phyloP scores from a whole-genome alignment of 73 alveolate genomes.

The Stentor roeselii region DNA sequence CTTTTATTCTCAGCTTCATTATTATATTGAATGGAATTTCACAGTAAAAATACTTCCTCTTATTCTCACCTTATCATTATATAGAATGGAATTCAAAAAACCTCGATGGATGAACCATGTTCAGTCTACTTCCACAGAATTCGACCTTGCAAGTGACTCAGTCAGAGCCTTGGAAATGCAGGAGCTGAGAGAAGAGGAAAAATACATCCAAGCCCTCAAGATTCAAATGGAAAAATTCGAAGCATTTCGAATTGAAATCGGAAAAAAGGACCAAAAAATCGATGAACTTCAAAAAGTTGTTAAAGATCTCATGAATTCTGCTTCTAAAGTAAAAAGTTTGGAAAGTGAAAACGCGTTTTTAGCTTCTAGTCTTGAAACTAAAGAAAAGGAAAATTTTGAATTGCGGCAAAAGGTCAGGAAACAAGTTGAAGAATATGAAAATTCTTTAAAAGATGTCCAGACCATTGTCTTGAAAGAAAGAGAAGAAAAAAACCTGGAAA shows the following conservation, averaged over 20 bases:
- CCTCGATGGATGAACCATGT: too few species aligned
- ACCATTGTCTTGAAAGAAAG: neutral
- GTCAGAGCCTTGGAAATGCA: slow-evolving; percentile 12
- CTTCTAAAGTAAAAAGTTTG: neutral
- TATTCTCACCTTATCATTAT: too few species aligned
- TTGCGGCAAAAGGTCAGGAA: neutral
- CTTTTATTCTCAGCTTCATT: too few species aligned
- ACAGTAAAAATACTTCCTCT: too few species aligned
- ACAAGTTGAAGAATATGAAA: slow-evolving; percentile 19
- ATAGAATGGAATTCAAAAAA: too few species aligned
- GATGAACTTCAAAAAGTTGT: neutral
- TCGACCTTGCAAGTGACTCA: slow-evolving; percentile 12
- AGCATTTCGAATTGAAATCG: neutral
- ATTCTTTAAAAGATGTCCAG: neutral
- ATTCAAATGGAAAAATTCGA: slow-evolving; percentile 4
- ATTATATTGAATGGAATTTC: too few species aligned
- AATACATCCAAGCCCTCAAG: neutral
- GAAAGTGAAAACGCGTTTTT: neutral
- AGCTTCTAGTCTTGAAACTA: neutral
- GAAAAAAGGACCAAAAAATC: neutral
- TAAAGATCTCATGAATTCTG: neutral
- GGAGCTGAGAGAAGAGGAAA: slow-evolving; percentile 21
- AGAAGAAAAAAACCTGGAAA: neutral
- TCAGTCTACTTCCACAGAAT: too few species aligned
- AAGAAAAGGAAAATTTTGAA: slow-evolving; percentile 1